Conservation (phyloP, 495 filamentous ascomycete species). For the Neurospora sp. region DNA sequence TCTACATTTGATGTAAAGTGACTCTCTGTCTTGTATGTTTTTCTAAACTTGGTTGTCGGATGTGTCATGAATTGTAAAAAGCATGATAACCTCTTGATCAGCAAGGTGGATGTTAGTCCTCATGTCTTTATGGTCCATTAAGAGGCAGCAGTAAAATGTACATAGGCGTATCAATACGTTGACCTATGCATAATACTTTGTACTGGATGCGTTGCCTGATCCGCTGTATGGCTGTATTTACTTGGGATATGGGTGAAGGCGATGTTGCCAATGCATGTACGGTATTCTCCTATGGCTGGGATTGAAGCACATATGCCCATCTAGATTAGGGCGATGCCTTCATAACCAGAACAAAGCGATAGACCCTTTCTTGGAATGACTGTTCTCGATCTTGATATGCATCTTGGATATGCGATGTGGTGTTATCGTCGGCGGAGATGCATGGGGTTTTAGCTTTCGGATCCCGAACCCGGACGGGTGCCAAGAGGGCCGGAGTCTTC, state of each 20-base stretch:
- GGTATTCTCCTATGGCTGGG: neutral
- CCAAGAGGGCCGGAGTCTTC: neutral
- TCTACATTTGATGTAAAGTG: neutral
- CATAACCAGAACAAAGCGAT: neutral
- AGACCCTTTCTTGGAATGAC: neutral
- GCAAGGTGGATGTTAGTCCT: neutral
- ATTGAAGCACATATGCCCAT: neutral
- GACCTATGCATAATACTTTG: neutral
- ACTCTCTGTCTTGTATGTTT: neutral
- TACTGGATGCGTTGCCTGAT: neutral
- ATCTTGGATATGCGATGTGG: neutral
- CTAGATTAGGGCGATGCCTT: neutral
- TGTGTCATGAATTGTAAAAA: neutral
- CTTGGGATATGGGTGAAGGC: neutral
- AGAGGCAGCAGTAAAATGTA: too few relatives aligned
- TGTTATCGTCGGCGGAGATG: neutral
- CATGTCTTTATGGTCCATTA: neutral
- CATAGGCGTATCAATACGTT: neutral
- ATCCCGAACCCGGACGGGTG: neutral
- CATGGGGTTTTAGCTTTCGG: neutral
- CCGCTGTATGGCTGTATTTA: neutral
- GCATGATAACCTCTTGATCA: neutral
- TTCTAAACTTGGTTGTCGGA: neutral
- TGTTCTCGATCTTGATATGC: neutral
- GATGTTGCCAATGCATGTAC: neutral